Evolutionary conservation across 768 basidiomycete species (phyloP).

Genomic region (Tremella fuciformis): DNA sequence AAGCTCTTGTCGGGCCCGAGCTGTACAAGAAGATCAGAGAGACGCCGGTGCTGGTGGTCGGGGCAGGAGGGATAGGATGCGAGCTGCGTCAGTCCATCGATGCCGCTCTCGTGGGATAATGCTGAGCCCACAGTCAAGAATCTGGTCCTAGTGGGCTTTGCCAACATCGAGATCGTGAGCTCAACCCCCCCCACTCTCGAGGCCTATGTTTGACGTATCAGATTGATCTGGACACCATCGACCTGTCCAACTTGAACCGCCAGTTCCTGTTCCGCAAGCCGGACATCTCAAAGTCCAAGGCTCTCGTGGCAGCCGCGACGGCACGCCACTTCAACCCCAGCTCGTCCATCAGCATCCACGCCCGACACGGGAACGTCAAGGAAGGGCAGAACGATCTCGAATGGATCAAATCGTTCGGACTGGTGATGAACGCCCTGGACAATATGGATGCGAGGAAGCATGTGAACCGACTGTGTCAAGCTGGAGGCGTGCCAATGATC

Average conservation of each 20-base stretch:
- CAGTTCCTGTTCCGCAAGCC: conserved; percentile 97
- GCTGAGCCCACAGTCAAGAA: conserved; percentile 74
- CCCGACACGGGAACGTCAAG: conserved; percentile 94
- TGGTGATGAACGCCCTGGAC: conserved; percentile 93
- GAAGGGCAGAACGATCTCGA: conserved; percentile 80
- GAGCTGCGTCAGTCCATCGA: conserved; percentile 68
- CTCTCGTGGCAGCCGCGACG: conserved; percentile 61
- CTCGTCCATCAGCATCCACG: conserved; percentile 77
- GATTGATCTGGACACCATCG: conserved; percentile 96
- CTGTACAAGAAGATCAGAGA: conserved; percentile 56
- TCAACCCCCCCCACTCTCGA: not conserved
- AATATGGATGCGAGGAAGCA: conserved; percentile 93
- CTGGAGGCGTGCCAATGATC: conserved; percentile 80
- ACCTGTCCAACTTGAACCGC: conserved; percentile 93
- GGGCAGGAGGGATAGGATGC: conserved; percentile 95
- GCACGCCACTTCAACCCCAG: conserved; percentile 58
- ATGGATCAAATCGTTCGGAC: conserved; percentile 87
- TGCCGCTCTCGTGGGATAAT: conserved; percentile 2
- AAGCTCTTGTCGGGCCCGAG: conserved; percentile 75
- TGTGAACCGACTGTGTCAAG: conserved; percentile 97
- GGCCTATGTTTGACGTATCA: conserved; percentile 16
- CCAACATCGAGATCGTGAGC: conserved; percentile 70
- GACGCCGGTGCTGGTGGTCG: conserved; percentile 70
- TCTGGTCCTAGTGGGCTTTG: conserved; percentile 86
- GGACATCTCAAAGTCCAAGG: conserved; percentile 95